phyloP scores from a whole-genome alignment of 345 rosid genomes.

The Citrus unshiu region DNA sequence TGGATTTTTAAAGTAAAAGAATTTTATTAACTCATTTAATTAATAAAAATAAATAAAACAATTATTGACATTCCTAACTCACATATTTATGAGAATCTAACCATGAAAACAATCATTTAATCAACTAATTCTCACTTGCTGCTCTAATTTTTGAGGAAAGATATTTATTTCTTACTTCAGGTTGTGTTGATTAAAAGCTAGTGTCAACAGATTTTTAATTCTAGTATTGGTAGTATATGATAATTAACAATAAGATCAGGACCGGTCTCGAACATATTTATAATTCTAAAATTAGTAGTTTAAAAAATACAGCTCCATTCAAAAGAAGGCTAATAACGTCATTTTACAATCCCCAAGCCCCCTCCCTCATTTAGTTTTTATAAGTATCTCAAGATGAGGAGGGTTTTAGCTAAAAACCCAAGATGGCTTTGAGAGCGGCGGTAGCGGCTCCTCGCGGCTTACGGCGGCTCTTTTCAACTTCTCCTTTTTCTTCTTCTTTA shows the following conservation, averaged over 20 bases:
- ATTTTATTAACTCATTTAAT: too few species aligned
- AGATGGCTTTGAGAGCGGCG: slow-evolving; percentile 38
- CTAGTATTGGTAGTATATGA: too few species aligned
- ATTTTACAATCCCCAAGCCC: not conserved
- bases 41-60: too few species aligned
- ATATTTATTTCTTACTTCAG: accelerated
- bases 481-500: slow-evolving; percentile 33
- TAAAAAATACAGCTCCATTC: not conserved
- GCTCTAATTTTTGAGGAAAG: too few species aligned
- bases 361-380: not conserved
- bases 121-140: too few species aligned
- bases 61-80: not conserved
- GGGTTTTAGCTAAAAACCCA: slow-evolving; percentile 23
- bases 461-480: slow-evolving; percentile 46
- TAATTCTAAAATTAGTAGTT: too few species aligned
- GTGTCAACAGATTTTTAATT: too few species aligned
- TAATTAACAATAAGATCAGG: too few species aligned
- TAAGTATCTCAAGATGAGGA: not conserved
- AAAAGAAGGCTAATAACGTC: not conserved
- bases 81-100: not conserved
- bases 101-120: too few species aligned
- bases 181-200: too few species aligned
- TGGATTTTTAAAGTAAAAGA: too few species aligned
- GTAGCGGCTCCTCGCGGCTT: slow-evolving; percentile 42
- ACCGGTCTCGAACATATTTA: too few species aligned